Evolutionary conservation across 2,329 filamentous ascomycete species (phyloP).

Genomic region (Colletotrichum neosansevieriae): DNA sequence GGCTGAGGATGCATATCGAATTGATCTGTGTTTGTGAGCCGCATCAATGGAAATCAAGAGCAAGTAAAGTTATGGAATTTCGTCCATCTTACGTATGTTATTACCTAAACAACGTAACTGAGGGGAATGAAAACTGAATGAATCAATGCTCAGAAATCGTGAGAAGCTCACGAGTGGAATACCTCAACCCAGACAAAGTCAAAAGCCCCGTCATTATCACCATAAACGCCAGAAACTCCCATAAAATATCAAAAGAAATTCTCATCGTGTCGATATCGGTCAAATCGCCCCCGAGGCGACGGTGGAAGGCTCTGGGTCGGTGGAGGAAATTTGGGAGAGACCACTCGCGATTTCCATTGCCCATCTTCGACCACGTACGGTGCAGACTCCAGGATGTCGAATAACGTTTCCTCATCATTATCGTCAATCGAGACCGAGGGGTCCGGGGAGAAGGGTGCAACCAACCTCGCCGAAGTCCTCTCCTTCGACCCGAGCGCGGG

Average conservation of each 20-base stretch:
- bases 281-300: background rate
- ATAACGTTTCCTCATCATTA: constrained; percentile 37
- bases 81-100: too few species aligned
- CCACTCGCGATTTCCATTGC: constrained; percentile 13
- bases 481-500: background rate
- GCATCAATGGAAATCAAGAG: too few species aligned
- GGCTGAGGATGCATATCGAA: too few species aligned
- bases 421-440: constrained; percentile 21
- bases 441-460: constrained; percentile 12
- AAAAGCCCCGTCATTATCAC: background rate
- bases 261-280: constrained; percentile 5
- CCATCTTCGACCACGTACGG: constrained; percentile 29
- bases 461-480: background rate
- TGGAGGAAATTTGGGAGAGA: constrained; percentile 27
- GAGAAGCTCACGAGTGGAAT: background rate
- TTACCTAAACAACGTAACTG: too few species aligned
- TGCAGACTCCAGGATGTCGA: constrained; percentile 36
- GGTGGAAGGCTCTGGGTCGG: constrained; percentile 15
- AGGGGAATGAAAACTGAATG: too few species aligned
- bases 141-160: background rate
- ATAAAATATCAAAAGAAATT: constrained; percentile 29
- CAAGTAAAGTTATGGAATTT: too few species aligned
- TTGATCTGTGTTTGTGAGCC: too few species aligned
- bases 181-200: background rate
- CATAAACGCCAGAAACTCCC: constrained; percentile 4